Conservation (phyloP, 1,284 basidiomycete species). For the Trametes versicolor region DNA sequence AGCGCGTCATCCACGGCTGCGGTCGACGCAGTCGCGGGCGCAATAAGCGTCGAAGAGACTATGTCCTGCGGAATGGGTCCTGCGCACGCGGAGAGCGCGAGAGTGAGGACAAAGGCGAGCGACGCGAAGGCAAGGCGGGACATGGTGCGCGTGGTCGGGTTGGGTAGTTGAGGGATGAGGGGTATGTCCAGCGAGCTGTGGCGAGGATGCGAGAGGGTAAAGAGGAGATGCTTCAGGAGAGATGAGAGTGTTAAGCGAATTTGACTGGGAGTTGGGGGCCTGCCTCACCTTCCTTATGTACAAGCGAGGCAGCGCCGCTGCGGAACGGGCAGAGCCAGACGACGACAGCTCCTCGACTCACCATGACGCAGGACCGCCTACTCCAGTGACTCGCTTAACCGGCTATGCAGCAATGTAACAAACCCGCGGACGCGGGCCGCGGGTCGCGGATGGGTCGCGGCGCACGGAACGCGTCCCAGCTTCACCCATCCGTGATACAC, state of each 20-base stretch:
- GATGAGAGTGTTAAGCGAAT: slow-evolving; percentile 6
- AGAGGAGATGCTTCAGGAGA: not conserved
- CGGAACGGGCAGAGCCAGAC: slow-evolving; percentile 4
- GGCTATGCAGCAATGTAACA: slow-evolving; percentile 7
- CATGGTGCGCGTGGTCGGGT: slow-evolving; percentile 13
- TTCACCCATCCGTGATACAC: slow-evolving; percentile 5
- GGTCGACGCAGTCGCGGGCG: not conserved
- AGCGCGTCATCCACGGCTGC: not conserved
- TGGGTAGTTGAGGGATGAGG: not conserved
- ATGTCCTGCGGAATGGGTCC: slow-evolving; percentile 18
- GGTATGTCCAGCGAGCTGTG: not conserved
- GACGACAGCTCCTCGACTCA: slow-evolving; percentile 22
- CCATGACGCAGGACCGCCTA: slow-evolving; percentile 10
- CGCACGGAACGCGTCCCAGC: not conserved
- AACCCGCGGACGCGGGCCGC: not conserved
- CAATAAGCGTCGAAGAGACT: not conserved
- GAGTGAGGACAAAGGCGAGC: slow-evolving; percentile 20
- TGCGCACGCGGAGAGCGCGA: slow-evolving; percentile 21
- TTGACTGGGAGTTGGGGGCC: not conserved
- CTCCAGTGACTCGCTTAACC: slow-evolving; percentile 1
- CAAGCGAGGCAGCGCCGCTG: slow-evolving; percentile 1
- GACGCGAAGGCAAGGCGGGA: slow-evolving; percentile 14
- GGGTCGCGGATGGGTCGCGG: not conserved
- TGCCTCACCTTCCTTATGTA: slow-evolving; percentile 6
- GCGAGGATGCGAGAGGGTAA: not conserved